Conservation (phyloP, 1,284 basidiomycete species). For the Ustilago trichophora region DNA sequence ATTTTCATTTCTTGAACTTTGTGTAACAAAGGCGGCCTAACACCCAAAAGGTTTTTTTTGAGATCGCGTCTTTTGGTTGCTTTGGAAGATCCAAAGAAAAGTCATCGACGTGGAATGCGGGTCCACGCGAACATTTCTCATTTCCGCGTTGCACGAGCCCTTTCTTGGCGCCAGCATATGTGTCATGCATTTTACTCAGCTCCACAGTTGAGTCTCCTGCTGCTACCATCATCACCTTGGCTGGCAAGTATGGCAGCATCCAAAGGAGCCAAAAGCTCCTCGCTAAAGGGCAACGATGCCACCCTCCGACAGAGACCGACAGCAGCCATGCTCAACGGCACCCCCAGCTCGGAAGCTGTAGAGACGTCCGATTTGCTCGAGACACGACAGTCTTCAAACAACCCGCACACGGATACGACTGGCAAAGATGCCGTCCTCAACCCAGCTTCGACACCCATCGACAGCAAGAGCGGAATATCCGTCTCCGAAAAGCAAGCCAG, state of each 20-base stretch:
- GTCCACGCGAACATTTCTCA: too few species aligned
- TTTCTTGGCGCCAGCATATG: too few species aligned
- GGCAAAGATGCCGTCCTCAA: constrained; percentile 4
- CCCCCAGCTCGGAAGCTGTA: constrained; percentile 21
- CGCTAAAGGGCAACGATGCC: constrained; percentile 5
- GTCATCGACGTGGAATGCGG: constrained; percentile 29
- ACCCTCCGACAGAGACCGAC: constrained; percentile 25
- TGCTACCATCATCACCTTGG: not conserved
- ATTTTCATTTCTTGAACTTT: too few species aligned
- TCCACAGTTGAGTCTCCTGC: not conserved
- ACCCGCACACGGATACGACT: not conserved
- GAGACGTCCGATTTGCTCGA: constrained; percentile 32
- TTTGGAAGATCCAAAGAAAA: constrained; percentile 27
- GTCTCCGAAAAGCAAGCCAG: constrained; percentile 16
- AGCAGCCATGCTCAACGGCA: constrained; percentile 19
- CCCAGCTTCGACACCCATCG: constrained; percentile 13
- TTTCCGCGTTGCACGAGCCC: not conserved
- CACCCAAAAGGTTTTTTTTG: too few species aligned
- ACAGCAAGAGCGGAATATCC: constrained; percentile 17
- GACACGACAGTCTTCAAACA: constrained; percentile 14
- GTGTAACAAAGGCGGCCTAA: too few species aligned
- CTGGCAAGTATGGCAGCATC: constrained; percentile 10
- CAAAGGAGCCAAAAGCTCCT: constrained; percentile 14
- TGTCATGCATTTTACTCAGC: too few species aligned
- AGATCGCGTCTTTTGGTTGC: constrained; percentile 5